Conservation (phyloP, 257 asterid genomes). For the Solanum bulbocastanum region DNA sequence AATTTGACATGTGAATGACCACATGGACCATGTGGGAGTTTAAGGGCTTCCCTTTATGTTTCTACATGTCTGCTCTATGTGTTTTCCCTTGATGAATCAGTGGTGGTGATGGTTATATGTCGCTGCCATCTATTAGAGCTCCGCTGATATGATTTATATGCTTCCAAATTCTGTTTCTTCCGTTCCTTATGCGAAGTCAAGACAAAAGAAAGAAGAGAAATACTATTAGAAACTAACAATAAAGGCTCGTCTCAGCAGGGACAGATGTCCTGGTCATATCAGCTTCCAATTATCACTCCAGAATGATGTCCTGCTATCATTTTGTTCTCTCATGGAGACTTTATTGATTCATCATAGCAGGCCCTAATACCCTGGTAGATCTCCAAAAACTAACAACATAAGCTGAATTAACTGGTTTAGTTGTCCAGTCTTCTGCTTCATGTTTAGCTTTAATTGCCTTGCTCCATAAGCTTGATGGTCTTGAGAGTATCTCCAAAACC, state of each 20-base stretch:
- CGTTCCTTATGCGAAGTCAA: background rate
- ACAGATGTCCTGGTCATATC: background rate
- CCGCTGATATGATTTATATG: background rate
- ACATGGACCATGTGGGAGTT: background rate
- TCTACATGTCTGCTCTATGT: background rate
- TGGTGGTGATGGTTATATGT: background rate
- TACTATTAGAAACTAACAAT: background rate
- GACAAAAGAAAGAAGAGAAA: background rate
- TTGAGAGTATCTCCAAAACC: background rate
- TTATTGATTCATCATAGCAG: background rate
- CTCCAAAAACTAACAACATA: background rate
- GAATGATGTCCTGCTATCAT: background rate
- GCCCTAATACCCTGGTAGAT: background rate
- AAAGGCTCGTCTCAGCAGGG: background rate
- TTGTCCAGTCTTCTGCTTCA: background rate
- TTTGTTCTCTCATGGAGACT: background rate
- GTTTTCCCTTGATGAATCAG: background rate
- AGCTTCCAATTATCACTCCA: background rate
- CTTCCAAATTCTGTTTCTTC: background rate
- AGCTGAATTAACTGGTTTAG: background rate
- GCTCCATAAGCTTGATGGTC: background rate
- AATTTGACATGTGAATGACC: background rate
- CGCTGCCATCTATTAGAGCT: background rate
- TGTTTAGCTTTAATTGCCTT: no score
- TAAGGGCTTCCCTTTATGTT: background rate